These are phyloP conservation scores for Escallonia herrerae DNA, from an alignment of 129 eudicot genomes.

Conservation along the genomic window DNA sequence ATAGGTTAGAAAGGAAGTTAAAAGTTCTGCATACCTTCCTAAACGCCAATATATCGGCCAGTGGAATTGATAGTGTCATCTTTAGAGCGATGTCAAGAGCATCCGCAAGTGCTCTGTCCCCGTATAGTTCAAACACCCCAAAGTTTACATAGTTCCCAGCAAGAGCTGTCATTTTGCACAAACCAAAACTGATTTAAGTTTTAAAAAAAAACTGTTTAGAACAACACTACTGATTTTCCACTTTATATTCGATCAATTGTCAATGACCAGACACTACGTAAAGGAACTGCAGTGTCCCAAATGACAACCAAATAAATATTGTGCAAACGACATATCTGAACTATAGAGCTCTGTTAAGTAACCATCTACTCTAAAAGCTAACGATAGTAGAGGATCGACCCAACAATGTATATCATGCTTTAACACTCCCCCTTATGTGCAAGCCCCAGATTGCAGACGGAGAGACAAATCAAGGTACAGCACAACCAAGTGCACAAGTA, in stretches of 20 bases:
- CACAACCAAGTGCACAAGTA: too few species aligned
- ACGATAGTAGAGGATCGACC: too few species aligned
- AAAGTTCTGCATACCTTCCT: slow-evolving; percentile 60
- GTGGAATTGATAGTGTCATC: slow-evolving; percentile 84
- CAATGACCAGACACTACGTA: neutral
- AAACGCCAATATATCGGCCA: slow-evolving; percentile 86
- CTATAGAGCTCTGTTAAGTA: too few species aligned
- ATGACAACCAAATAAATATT: too few species aligned
- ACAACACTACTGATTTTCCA: neutral
- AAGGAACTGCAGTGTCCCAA: too few species aligned
- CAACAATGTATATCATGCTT: too few species aligned
- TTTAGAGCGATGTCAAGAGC: slow-evolving; percentile 85
- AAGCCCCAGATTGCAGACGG: too few species aligned
- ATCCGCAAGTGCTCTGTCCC: slow-evolving; percentile 98
- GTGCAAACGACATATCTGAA: too few species aligned
- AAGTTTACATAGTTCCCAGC: slow-evolving; percentile 94
- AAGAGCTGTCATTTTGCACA: slow-evolving; percentile 51
- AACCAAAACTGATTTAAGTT: slow-evolving; percentile 10
- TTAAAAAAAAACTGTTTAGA: neutral
- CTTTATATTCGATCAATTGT: neutral
- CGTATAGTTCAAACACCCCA: slow-evolving; percentile 95
- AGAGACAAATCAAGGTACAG: too few species aligned
- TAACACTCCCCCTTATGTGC: too few species aligned
- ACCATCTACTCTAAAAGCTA: too few species aligned
- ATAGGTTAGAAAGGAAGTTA: neutral